Base-by-base conservation (phyloP, 1,139 yeast species). In the Blastobotrys aristatus region DNA sequence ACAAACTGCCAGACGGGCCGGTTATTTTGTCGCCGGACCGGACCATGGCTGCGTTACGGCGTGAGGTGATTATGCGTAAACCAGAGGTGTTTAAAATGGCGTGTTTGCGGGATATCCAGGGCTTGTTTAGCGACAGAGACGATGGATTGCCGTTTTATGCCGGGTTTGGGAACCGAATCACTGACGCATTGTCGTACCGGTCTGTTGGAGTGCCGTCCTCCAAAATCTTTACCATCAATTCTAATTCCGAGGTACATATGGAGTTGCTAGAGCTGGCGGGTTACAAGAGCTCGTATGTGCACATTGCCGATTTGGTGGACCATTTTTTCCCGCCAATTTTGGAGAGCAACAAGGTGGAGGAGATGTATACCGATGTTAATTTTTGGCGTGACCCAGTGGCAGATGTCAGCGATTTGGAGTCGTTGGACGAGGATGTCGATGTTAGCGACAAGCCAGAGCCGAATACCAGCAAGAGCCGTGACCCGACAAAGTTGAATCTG, bases 71-170 rank as follows among this genome's bases (percentile, higher is more conserved):
- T 44, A 71, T 92, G 62, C 86, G 89, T 56, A 90, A 92, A 62
- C 98, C 99, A 0, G 98, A 94, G 64, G 95, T 94, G 29, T 94
- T 94, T 72, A 94, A 94, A 61, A 94, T 94, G 94, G 95, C 98
- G 0, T 92, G 98, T 67, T 72, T 94, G 53, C 80, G 84, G 46
- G 99, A 94, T 69, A 83, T 94, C 51, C 79, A 80, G 58, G 76
- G 82, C 49, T 71, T 94, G 29, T 79, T 64, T 54, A 68, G 63
- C 11, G 66, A 60, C 38, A 56, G 51, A 11, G 60, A 60, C 24
- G 57, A 56, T 27, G 54, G 50, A 10, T 84, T 90, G 1, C 97
- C 97, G 3, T 94, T 94, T 60, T 90, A 87, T 66, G 98, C 98
- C 4, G 99, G 98, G 0, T 94, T 94, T 65, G 99, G 99, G 20